Conservation (phyloP, 2,329 filamentous ascomycete species). For the Stachybotrys elegans region DNA sequence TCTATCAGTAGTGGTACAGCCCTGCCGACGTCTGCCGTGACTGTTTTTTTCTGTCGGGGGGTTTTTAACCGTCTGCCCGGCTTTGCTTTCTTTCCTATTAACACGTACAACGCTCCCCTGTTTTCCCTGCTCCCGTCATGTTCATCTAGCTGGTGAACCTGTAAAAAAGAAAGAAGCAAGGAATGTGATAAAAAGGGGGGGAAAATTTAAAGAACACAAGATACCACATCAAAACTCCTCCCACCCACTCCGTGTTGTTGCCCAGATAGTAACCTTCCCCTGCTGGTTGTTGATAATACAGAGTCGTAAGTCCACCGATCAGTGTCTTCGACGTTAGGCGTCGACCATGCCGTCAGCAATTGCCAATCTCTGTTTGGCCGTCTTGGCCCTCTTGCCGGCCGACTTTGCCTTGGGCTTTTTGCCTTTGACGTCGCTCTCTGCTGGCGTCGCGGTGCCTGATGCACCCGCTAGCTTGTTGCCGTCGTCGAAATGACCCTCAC, state of each 20-base stretch:
- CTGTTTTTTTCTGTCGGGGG: conserved; percentile 4
- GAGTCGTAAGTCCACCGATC: neutral
- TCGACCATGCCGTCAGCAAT: conserved; percentile 56
- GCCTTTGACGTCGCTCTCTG: conserved; percentile 48
- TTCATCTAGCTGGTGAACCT: neutral
- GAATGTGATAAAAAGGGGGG: too few relatives aligned
- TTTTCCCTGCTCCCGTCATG: neutral
- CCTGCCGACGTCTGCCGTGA: neutral
- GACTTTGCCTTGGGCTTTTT: conserved; percentile 55
- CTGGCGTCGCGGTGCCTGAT: conserved; percentile 80
- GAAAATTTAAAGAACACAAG: neutral
- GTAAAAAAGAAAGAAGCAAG: neutral
- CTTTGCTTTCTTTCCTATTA: neutral
- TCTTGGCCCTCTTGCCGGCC: conserved; percentile 53
- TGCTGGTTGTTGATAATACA: conserved; percentile 1
- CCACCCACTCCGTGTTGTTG: neutral
- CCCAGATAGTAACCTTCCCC: neutral
- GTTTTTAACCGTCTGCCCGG: neutral
- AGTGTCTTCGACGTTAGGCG: conserved; percentile 10
- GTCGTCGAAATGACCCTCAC: conserved; percentile 95
- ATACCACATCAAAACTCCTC: neutral
- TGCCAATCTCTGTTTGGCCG: conserved; percentile 62
- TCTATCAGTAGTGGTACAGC: conserved; percentile 3
- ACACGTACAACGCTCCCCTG: neutral
- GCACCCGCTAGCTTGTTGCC: conserved; percentile 58